Base-by-base conservation (phyloP, 2,329 filamentous ascomycete genomes). In the Epicoccum sorghinum region DNA sequence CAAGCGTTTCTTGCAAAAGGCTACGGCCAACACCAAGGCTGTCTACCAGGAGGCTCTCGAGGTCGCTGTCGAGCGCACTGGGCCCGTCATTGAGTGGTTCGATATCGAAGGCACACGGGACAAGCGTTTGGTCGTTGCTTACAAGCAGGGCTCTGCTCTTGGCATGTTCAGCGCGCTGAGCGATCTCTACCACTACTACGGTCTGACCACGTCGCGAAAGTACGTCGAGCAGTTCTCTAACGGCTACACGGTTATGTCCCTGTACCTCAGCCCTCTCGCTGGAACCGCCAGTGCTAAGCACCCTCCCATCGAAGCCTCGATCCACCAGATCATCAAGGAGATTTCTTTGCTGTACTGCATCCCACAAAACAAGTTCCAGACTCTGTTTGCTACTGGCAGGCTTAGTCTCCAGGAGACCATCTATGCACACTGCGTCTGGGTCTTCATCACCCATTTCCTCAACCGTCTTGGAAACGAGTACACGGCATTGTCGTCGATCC, bases 181-280 rank as follows among this genome's bases (percentile, higher is more conserved):
- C 61, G 93, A 98, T 75, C 82, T 99, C 30, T 99, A 99, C 80
- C 95, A 99, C 79, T 98, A 97, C 84, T 99, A 99, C 72, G 93
- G 95, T 38, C 85, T 98, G 58, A 99, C 95, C 2, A 96, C 91
- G 70, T 95, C 95, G 25, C 86, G 95, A 66, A 99, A 99, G 80
- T 99, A 99, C 71, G 90, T 99, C 44, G 79, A 99, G 79, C 95
- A 98, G 78, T 99, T 99, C 82, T 95, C 93, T 70, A 99, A 99
- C 76, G 95, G 95, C 58, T 96, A 97, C 74, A 96, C 91, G 12
- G 89, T 98, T 76, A 96, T 98, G 83, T 97, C 92, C 65, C 86
- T 97, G 59, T 99, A 99, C 77, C 83, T 99, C 56, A 88, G 89
- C 62, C 92, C 91, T 22, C 78, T 85, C 33, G 77, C 83, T n/a